Evolutionary conservation across 345 rosid genomes (phyloP).

Genomic region (Dimocarpus longan): DNA sequence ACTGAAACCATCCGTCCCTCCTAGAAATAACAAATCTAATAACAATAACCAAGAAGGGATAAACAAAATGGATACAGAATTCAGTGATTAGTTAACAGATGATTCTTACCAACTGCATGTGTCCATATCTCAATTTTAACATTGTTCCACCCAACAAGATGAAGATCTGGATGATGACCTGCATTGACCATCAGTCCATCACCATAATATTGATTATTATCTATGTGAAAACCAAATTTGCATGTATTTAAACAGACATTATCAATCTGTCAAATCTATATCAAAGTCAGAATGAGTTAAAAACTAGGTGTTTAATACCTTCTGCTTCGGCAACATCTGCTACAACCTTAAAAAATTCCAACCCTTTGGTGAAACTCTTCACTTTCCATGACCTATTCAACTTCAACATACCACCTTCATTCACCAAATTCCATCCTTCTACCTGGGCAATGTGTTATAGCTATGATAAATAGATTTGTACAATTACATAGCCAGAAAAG

Average conservation of each 20-base stretch:
- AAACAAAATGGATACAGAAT: background rate
- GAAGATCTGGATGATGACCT: constrained; percentile 99
- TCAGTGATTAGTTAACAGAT: background rate
- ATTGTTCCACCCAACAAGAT: constrained; percentile 97
- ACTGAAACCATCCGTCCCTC: background rate
- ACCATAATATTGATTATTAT: constrained; percentile 19
- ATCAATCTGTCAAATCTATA: constrained; percentile 5
- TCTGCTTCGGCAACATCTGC: constrained; percentile 86
- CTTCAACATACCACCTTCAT: constrained; percentile 71
- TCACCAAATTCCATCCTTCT: constrained; percentile 76
- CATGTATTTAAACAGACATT: background rate
- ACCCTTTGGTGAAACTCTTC: constrained; percentile 82
- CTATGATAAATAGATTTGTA: constrained; percentile 2
- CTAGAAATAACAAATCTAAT: background rate
- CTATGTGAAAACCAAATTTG: background rate
- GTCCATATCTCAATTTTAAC: constrained; percentile 92
- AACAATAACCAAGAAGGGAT: background rate
- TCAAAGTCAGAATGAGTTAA: background rate
- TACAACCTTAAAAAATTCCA: constrained; percentile 75
- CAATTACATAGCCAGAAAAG: background rate
- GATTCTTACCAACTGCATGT: constrained; percentile 77
- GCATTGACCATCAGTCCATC: constrained; percentile 24
- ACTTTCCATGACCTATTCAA: constrained; percentile 65
- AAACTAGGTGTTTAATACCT: constrained; percentile 42
- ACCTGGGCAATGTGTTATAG: constrained; percentile 44